Conservation (phyloP, 2,329 filamentous ascomycete species). For the Diaporthe humulicola region DNA sequence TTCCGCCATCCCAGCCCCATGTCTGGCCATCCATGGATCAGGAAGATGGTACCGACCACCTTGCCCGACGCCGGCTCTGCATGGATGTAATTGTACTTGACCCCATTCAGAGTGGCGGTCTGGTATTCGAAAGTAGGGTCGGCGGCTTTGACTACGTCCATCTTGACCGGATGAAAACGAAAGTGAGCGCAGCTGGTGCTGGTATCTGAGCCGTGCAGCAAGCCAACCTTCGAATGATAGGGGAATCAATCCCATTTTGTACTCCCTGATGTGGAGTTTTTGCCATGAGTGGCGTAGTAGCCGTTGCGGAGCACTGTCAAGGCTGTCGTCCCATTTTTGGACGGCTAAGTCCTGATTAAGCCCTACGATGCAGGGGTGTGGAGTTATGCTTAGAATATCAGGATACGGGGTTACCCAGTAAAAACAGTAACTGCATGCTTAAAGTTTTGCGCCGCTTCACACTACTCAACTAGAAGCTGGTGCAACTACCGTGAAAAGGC, state of each 20-base stretch:
- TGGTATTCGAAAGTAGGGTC: constrained; percentile 63
- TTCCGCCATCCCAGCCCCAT: constrained; percentile 89
- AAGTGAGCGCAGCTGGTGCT: constrained; percentile 2
- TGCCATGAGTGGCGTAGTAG: not conserved
- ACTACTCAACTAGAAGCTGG: not conserved
- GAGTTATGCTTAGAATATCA: not conserved
- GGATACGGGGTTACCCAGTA: not conserved
- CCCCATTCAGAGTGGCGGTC: constrained; percentile 73
- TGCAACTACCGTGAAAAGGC: not conserved
- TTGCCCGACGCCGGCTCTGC: constrained; percentile 59
- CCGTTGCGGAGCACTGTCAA: not conserved
- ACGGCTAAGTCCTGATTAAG: not conserved
- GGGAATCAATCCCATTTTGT: not conserved
- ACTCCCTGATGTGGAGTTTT: not conserved
- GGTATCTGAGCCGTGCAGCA: not conserved
- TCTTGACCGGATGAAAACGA: constrained; percentile 1
- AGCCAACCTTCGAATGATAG: not conserved
- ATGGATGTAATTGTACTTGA: constrained; percentile 76
- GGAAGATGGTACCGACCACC: constrained; percentile 47
- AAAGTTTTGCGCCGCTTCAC: not conserved
- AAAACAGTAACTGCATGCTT: not conserved
- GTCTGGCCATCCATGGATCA: constrained; percentile 85
- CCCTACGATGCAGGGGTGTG: not conserved
- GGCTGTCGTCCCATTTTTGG: constrained; percentile 1
- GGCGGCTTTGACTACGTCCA: not conserved